Evolutionary conservation across 208 protist genomes (phyloP), one percentile per base, ranked within the genome.

Genomic region (Leishmania tarentolae): DNA sequence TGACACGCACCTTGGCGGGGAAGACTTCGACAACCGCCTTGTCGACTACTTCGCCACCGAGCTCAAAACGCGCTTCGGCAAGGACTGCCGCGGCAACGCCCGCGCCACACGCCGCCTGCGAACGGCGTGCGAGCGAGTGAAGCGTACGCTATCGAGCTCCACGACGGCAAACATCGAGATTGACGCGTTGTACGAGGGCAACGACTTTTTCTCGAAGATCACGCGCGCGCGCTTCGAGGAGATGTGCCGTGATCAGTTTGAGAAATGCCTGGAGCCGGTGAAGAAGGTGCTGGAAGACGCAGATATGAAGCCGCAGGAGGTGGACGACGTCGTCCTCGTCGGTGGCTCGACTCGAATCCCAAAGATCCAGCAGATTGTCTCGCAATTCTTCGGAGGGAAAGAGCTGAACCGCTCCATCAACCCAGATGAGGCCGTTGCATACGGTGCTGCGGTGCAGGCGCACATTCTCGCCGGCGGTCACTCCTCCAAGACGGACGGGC

Each of bases 1-100:
- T 80, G 99, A 99, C 92, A 99, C 99, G 52, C 99, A 99, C 86
- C 91, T 99, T 50, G 99, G 99, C 78, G 99, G 99, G 78, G 99
- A 99, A 94, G 99, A 99, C 90, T 99, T 99, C 85, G 99, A 99
- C 90, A 99, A 99, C 90, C 91, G 98, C 84, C 82, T 99, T 31
- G 98, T 99, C 46, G 88, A 99, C 82, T 98, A 99, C 95, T 99
- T 99, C 76, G 87, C 97, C 21, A 93, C 94, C 63, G 98, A 99
- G 88, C 99, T 99, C 93, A 98, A 98, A 85, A 93, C 78, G 53
- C 85, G 90, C 63, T 87, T 82, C 50, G 92, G 91, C 59, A 96
- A 96, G 84, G 96, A 98, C 86, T 80, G 91, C 82, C 82, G 87
- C 42, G 76, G 65, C 56, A 96, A 95, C 85, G 82, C 88, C 57